These are phyloP conservation scores for Zygotorulaspora florentina DNA, from an alignment of 805 yeast genomes.

Conservation along the genomic window DNA sequence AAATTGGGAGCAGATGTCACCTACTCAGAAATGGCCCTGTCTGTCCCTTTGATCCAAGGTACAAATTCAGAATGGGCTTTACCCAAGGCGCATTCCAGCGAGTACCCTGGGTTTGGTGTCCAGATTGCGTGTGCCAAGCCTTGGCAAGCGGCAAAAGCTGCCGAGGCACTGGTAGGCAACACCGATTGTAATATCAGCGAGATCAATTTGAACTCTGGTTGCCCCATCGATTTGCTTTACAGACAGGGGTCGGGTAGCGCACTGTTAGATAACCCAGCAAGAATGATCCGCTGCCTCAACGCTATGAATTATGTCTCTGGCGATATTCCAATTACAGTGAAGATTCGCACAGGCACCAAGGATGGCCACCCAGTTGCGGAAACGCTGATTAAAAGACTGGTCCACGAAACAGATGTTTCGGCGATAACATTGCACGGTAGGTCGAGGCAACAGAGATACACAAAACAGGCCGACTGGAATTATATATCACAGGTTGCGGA, in stretches of 20 bases:
- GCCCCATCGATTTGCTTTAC: constrained; percentile 94
- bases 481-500: constrained; percentile 73
- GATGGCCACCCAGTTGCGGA: constrained; percentile 89
- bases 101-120: constrained; percentile 85
- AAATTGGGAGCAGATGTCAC: constrained; percentile 89
- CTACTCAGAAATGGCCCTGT: constrained; percentile 91
- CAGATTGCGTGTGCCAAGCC: constrained; percentile 89
- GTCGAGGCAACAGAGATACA: constrained; percentile 92
- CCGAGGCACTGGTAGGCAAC: constrained; percentile 51
- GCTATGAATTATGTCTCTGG: constrained; percentile 87
- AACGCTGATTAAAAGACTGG: constrained; percentile 61
- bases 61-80: constrained; percentile 96
- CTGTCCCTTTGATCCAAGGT: constrained; percentile 83
- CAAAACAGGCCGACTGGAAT: constrained; percentile 89
- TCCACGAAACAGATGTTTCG: constrained; percentile 76
- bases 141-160: constrained; percentile 90
- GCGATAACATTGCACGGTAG: constrained; percentile 95
- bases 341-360: constrained; percentile 85
- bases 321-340: constrained; percentile 88
- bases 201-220: constrained; percentile 89
- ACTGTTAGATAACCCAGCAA: constrained; percentile 81
- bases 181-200: constrained; percentile 64
- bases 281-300: constrained; percentile 68
- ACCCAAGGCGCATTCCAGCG: constrained; percentile 79
- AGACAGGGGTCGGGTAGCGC: constrained; percentile 96